Conservation (phyloP, 768 basidiomycete species). For the Saitozyma podzolica region DNA sequence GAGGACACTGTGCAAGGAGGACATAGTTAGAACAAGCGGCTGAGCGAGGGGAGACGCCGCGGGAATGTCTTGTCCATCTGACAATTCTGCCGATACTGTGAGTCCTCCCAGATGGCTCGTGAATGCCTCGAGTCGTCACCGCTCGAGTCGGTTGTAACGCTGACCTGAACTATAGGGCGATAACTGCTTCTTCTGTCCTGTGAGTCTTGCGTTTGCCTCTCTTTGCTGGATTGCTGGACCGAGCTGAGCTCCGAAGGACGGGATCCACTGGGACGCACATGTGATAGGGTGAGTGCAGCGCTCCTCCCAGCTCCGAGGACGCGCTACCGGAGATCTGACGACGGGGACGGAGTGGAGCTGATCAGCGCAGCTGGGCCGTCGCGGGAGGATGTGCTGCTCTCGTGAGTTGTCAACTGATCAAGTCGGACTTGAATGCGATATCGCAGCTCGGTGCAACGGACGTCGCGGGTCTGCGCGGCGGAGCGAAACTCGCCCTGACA, state of each 20-base stretch:
- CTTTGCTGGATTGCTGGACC: not conserved
- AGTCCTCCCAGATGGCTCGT: too few relatives aligned
- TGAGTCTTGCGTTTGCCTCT: not conserved
- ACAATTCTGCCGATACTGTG: too few relatives aligned
- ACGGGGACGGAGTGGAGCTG: not conserved
- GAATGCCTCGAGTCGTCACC: too few relatives aligned
- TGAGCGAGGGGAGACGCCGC: too few relatives aligned
- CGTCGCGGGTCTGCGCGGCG: not conserved
- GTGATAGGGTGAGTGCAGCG: slow-evolving; percentile 20
- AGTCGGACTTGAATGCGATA: too few relatives aligned
- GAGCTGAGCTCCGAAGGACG: slow-evolving; percentile 12
- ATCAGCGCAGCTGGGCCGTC: slow-evolving; percentile 32
- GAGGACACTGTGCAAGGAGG: too few relatives aligned
- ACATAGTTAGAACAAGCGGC: too few relatives aligned
- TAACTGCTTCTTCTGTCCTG: slow-evolving; percentile 23
- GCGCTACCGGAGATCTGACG: too few relatives aligned
- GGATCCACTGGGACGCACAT: slow-evolving; percentile 39
- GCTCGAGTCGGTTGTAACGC: not conserved
- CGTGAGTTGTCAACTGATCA: slow-evolving; percentile 11
- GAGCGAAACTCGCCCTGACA: not conserved
- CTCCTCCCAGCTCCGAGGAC: too few relatives aligned
- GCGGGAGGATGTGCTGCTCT: slow-evolving; percentile 39
- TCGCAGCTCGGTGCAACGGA: too few relatives aligned
- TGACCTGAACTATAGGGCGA: slow-evolving; percentile 8
- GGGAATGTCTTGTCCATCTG: too few relatives aligned